Evolutionary conservation across 2,329 filamentous ascomycete genomes (phyloP), one percentile per base, ranked within the genome.

Genomic region (Amauroascus verrucosus): DNA sequence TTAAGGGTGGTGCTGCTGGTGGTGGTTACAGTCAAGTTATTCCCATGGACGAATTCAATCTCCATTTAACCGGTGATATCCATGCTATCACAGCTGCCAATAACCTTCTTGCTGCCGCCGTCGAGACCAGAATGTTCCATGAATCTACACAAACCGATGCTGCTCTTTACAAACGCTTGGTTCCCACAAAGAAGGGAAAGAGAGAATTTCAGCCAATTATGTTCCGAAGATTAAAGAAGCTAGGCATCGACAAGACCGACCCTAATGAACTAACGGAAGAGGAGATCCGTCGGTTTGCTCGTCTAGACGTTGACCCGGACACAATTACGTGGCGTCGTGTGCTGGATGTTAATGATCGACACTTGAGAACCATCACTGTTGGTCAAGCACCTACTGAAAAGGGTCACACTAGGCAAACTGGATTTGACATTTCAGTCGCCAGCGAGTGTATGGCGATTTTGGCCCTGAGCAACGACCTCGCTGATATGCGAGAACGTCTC

Each of bases 21-120:
- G 93, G 93, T 69, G 93, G 93, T 37, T 98, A 97, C 80, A 95
- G 88, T 70, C 93, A 98, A 70, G 93, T 98, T 65, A 97, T 98
- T 63, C 93, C 93, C 55, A 98, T 98, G 93, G 93, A 98, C 64
- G 93, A 98, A 71, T 98, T 98, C 77, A 98, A 98, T 73, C 76
- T 98, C 66, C 93, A 98, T 70, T 75, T 98, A 64, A 98, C 93
- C 53, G 93, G 93, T 64, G 93, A 98, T 68, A 97, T 98, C 54
- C 93, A 98, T 69, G 93, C 93, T 60, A 93, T 98, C 65, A 89
- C 89, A 51, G 91, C 91, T 26, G 93, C 93, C 35, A 98, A 97
- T 79, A 98, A 98, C 72, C 77, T 98, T 54, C 80, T 98, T 41
- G 91, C 93, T 43, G 93, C 93, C 52, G 93, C 93, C 33, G 94